Evolutionary conservation across 495 filamentous ascomycete species (phyloP).

Genomic region (Penicillium paxilli): DNA sequence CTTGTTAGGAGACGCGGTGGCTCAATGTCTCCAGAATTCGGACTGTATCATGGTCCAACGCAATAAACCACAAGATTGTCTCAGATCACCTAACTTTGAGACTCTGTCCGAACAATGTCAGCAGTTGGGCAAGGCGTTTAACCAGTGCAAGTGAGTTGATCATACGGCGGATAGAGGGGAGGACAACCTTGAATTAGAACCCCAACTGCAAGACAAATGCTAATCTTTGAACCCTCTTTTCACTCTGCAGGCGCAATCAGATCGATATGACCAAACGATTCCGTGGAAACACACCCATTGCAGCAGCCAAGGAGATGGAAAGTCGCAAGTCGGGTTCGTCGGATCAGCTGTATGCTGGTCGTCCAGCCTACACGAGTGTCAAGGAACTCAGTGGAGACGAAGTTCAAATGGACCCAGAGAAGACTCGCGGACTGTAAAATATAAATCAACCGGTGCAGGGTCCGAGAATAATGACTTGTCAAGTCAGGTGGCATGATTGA

Average conservation of each 20-base stretch:
- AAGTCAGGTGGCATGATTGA: background rate
- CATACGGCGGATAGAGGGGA: background rate
- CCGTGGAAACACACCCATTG: conserved; percentile 88
- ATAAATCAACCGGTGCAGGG: background rate
- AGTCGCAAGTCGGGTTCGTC: conserved; percentile 45
- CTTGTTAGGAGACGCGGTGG: conserved; percentile 73
- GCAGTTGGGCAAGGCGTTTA: conserved; percentile 88
- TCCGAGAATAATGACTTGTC: background rate
- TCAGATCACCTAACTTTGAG: conserved; percentile 74
- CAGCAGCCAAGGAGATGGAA: conserved; percentile 61
- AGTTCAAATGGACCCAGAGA: conserved; percentile 52
- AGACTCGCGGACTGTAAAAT: conserved; percentile 44
- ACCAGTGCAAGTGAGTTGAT: conserved; percentile 75
- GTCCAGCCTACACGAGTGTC: conserved; percentile 62
- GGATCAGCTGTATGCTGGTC: conserved; percentile 77
- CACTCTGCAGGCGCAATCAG: conserved; percentile 65
- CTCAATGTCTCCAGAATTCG: conserved; percentile 89
- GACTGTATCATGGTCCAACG: conserved; percentile 94
- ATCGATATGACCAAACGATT: conserved; percentile 99
- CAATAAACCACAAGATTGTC: conserved; percentile 81
- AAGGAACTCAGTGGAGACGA: conserved; percentile 48
- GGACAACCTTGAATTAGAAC: background rate
- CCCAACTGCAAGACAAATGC: background rate
- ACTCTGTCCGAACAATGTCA: conserved; percentile 84
- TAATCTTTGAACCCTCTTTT: conserved; percentile 10